phyloP scores from a whole-genome alignment of 2,329 filamentous ascomycete species.

The Didymella glomerata region DNA sequence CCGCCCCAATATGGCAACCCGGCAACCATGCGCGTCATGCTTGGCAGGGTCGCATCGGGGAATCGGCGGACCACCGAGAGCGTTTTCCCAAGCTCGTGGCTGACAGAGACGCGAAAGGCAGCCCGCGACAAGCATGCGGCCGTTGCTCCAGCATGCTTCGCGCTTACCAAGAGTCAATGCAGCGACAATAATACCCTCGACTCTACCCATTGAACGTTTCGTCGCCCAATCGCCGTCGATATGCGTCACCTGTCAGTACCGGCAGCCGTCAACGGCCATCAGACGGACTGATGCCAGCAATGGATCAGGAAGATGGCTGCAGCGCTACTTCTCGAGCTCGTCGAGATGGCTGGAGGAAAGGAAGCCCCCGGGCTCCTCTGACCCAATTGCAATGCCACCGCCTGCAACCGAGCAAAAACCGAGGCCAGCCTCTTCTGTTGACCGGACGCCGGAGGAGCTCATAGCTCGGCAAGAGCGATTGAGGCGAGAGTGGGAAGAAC shows the following conservation, averaged over 20 bases:
- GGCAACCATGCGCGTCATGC: conserved; percentile 27
- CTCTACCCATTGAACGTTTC: conserved; percentile 24
- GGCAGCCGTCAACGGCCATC: conserved; percentile 30
- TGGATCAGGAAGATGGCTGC: conserved; percentile 10
- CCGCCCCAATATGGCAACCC: conserved; percentile 16
- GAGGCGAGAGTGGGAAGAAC: conserved; percentile 20
- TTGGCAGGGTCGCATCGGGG: conserved; percentile 38
- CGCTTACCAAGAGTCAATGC: conserved; percentile 41
- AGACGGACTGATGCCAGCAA: conserved; percentile 4
- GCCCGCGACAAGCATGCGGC: conserved; percentile 48
- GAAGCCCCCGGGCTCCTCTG: conserved; percentile 24
- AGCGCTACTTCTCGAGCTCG: conserved; percentile 34
- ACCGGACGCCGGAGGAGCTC: conserved; percentile 24
- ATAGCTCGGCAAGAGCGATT: conserved; percentile 30
- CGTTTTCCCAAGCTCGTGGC: conserved; percentile 24
- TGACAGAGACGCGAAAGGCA: conserved; percentile 35
- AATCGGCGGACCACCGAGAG: conserved; percentile 28
- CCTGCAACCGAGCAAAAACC: conserved; percentile 27
- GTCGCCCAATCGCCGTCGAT: conserved; percentile 27
- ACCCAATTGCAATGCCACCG: conserved; percentile 35
- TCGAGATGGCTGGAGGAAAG: conserved; percentile 33
- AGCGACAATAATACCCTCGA: conserved; percentile 23
- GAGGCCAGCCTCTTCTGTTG: conserved; percentile 15
- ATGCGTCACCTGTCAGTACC: conserved; percentile 45
- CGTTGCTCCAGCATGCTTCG: conserved; percentile 53